Conservation (phyloP, 1,284 basidiomycete genomes). For the Pyrrhoderma noxium region DNA sequence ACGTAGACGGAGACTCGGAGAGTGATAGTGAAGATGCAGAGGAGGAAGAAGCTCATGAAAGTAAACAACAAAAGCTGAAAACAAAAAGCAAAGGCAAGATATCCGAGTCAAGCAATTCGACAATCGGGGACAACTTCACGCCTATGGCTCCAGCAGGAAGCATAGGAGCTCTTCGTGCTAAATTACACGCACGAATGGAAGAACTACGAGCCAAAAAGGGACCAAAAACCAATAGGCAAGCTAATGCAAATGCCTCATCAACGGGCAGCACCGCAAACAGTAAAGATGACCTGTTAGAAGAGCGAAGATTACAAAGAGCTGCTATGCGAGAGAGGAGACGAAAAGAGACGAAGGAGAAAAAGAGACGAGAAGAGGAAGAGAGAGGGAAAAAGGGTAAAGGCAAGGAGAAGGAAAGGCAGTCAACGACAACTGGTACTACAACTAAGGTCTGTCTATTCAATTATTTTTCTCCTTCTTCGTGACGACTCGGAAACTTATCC, state of each 20-base stretch:
- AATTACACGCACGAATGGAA: conserved; percentile 73
- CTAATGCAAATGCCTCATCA: conserved; percentile 23
- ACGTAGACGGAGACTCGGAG: conserved; percentile 28
- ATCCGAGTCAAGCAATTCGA: not conserved
- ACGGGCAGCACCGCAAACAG: conserved; percentile 32
- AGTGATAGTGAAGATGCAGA: conserved; percentile 23
- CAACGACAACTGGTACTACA: conserved; percentile 27
- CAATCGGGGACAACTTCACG: conserved; percentile 28
- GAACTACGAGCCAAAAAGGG: conserved; percentile 39
- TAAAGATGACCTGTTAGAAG: conserved; percentile 76
- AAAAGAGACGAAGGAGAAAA: conserved; percentile 80
- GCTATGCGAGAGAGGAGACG: conserved; percentile 77
- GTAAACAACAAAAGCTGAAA: too few relatives aligned
- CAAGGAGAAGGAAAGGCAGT: conserved; percentile 33
- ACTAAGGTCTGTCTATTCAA: conserved; percentile 40
- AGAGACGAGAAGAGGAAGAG: conserved; percentile 48
- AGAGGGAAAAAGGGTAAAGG: conserved; percentile 40
- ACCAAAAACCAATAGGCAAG: conserved; percentile 27
- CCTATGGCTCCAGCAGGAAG: conserved; percentile 65
- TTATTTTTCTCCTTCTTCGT: too few relatives aligned
- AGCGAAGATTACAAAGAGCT: conserved; percentile 67
- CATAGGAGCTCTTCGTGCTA: conserved; percentile 68
- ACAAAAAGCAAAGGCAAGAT: too few relatives aligned
- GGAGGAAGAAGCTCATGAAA: conserved; percentile 24
- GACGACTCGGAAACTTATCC: too few relatives aligned